Percentiles rank a stretch among this genome's conserved stretches.
Evolutionary conservation across 2,329 filamentous ascomycete genomes (phyloP).

Genomic region (Colletotrichum sp.): DNA sequence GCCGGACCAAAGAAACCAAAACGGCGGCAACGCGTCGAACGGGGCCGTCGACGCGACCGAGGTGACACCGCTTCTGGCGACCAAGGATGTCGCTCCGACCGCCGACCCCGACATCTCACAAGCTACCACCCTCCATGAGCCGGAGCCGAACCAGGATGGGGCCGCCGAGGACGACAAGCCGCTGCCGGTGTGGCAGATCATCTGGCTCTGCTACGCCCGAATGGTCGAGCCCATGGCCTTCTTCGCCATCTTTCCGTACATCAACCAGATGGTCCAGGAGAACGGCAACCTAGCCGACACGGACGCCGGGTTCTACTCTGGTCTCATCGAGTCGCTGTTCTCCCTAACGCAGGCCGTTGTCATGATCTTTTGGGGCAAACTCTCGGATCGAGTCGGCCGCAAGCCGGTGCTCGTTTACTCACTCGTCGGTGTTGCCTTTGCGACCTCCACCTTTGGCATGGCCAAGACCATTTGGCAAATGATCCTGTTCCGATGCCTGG

Average conservation of each 20-base stretch:
- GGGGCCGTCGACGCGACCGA: background rate
- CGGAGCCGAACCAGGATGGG: background rate
- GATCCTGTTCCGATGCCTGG: conserved; percentile 73
- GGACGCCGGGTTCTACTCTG: conserved; percentile 82
- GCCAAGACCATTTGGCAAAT: conserved; percentile 74
- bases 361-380: conserved; percentile 75
- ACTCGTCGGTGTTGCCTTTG: conserved; percentile 65
- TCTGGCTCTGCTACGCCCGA: conserved; percentile 75
- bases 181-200: conserved; percentile 57
- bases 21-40: background rate
- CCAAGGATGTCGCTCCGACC: conserved; percentile 2
- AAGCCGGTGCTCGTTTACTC: conserved; percentile 75
- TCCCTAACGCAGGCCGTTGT: conserved; percentile 77
- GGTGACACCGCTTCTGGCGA: background rate
- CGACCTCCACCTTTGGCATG: conserved; percentile 71
- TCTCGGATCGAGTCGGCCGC: conserved; percentile 69
- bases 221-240: conserved; percentile 81
- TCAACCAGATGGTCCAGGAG: conserved; percentile 76
- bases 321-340: conserved; percentile 77
- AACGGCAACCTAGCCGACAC: conserved; percentile 65
- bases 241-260: conserved; percentile 82
- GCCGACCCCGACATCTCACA: conserved; percentile 5
- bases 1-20: background rate
- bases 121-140: background rate
- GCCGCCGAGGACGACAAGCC: background rate